A percentile compares a stretch with the other conserved stretches of the same genome.
phyloP scores from a whole-genome alignment of 208 protist species.

The Sergeia podlipaevii region DNA sequence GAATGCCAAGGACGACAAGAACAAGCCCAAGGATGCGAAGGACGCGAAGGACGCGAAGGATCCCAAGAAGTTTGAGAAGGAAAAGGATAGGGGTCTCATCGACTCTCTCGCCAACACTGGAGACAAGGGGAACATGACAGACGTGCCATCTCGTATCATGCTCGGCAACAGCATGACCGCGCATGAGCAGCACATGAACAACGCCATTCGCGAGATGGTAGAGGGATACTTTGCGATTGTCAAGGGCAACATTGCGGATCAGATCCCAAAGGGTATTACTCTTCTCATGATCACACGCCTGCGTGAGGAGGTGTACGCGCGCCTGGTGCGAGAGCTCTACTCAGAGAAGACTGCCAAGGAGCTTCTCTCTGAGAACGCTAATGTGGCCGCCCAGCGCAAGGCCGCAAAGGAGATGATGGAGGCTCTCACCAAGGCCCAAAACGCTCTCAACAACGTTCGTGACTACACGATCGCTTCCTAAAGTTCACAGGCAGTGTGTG shows the following conservation, averaged over 20 bases:
- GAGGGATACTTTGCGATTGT: conserved; percentile 92
- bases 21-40: conserved; percentile 23
- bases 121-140: conserved; percentile 53
- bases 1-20: conserved; percentile 25
- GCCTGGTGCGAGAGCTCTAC: conserved; percentile 94
- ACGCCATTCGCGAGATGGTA: conserved; percentile 85
- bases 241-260: conserved; percentile 91
- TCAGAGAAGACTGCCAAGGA: conserved; percentile 90
- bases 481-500: no score
- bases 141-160: conserved; percentile 76
- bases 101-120: conserved; percentile 19
- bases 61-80: conserved; percentile 45
- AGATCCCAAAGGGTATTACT: conserved; percentile 98
- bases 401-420: conserved; percentile 88
- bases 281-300: conserved; percentile 96
- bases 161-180: conserved; percentile 65
- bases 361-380: conserved; percentile 91
- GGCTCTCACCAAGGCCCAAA: conserved; percentile 82
- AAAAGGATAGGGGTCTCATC: conserved; percentile 41
- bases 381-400: conserved; percentile 85
- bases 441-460: conserved; percentile 78
- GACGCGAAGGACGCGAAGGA: conserved; percentile 18
- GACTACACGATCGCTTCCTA: conserved; percentile 49
- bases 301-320: conserved; percentile 91
- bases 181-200: conserved; percentile 81